A percentile compares a stretch with the other conserved stretches of the same genome.
Conservation (phyloP, 2,329 filamentous ascomycete species). For the Cladosporium colombiae region DNA sequence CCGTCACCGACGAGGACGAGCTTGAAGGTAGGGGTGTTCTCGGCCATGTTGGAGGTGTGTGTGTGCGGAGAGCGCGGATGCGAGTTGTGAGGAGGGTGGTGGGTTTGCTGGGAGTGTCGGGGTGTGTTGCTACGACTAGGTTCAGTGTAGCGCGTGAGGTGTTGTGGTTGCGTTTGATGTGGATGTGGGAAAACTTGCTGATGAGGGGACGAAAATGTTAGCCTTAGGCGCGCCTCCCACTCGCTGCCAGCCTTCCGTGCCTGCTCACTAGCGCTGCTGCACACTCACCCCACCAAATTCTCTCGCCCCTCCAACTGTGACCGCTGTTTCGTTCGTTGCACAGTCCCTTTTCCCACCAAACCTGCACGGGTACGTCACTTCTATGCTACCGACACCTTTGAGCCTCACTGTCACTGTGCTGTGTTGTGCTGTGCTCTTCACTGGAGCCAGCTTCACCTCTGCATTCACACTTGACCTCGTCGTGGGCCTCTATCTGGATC, state of each 20-base stretch:
- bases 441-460: background rate
- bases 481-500: background rate
- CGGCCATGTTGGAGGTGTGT: constrained; percentile 15
- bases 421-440: too few species aligned
- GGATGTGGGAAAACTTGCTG: constrained; percentile 7
- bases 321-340: constrained; percentile 2
- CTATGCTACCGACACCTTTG: background rate
- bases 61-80: constrained; percentile 10
- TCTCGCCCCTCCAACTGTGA: background rate
- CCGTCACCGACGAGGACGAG: constrained; percentile 99
- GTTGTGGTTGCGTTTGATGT: constrained; percentile 5
- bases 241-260: background rate
- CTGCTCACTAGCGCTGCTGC: background rate
- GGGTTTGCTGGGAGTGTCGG: background rate
- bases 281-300: background rate
- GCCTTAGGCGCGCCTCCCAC: constrained; percentile 6
- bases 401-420: background rate
- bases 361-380: background rate
- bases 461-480: background rate
- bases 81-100: background rate
- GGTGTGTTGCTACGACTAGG: constrained; percentile 9
- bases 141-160: constrained; percentile 6
- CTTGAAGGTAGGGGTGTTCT: constrained; percentile 81
- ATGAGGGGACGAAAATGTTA: background rate
- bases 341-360: background rate